Evolutionary conservation across 805 yeast species (phyloP).

Genomic region (Cyberlindnera nakhonratchasimensis): DNA sequence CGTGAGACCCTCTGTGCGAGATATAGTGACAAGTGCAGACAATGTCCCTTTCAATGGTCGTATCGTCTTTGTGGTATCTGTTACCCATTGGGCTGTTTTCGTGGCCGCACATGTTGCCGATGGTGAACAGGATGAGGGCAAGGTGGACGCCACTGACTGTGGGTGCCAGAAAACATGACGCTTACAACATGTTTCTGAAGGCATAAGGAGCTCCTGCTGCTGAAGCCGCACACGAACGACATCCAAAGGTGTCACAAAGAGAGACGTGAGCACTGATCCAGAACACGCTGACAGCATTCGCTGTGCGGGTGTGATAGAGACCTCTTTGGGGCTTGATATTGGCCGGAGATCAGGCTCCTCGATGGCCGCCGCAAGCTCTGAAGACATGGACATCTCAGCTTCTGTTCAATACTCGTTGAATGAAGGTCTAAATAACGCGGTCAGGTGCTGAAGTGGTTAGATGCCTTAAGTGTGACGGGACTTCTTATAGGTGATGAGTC

Average conservation of each 20-base stretch:
- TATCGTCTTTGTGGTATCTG: conserved; percentile 25
- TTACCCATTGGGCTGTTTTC: conserved; percentile 14
- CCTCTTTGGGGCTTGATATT: conserved; percentile 7
- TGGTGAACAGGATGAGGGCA: conserved; percentile 5
- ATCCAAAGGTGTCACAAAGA: conserved; percentile 77
- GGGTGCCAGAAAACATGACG: conserved; percentile 35
- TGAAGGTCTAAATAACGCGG: too few relatives aligned
- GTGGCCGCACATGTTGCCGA: conserved; percentile 12
- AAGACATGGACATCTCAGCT: conserved; percentile 18
- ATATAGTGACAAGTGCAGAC: conserved; percentile 67
- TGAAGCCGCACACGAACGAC: conserved; percentile 75
- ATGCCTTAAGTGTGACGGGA: too few relatives aligned
- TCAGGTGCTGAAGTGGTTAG: too few relatives aligned
- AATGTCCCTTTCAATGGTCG: conserved; percentile 56
- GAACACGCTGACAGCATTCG: conserved; percentile 76
- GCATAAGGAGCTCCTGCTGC: conserved; percentile 63
- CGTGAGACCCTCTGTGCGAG: conserved; percentile 64
- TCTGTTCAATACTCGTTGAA: too few relatives aligned
- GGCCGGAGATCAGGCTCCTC: conserved; percentile 19
- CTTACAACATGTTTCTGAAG: conserved; percentile 40
- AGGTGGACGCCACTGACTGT: conserved; percentile 11
- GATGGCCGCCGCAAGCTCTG: conserved; percentile 23
- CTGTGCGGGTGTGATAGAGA: conserved; percentile 48
- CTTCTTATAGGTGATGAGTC: too few relatives aligned
- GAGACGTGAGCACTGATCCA: conserved; percentile 69